These are phyloP conservation scores for Pseudonectria foliicola DNA, from an alignment of 2,329 filamentous ascomycete genomes.

Conservation along the genomic window DNA sequence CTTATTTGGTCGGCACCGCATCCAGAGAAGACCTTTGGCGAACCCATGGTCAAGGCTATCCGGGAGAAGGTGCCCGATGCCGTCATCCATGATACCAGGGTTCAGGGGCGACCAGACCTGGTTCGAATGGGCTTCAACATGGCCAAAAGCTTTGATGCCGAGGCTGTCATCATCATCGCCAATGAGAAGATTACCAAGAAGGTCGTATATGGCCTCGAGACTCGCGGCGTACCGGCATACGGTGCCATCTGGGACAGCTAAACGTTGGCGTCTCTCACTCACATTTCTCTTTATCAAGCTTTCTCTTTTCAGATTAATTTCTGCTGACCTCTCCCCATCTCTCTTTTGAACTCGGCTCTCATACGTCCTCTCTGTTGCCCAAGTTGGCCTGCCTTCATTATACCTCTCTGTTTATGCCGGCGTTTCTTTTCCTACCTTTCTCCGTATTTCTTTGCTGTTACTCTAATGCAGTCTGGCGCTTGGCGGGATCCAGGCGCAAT, in stretches of 20 bases:
- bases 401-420: too few relatives aligned
- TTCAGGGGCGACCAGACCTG: constrained; percentile 52
- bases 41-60: constrained; percentile 49
- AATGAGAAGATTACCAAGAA: constrained; percentile 61
- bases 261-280: constrained; percentile 3
- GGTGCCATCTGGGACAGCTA: constrained; percentile 65
- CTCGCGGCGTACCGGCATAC: constrained; percentile 57
- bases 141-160: constrained; percentile 47
- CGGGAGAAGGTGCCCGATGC: constrained; percentile 51
- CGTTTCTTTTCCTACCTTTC: too few relatives aligned
- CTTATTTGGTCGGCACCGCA: constrained; percentile 63
- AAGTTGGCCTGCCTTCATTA: too few relatives aligned
- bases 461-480: too few relatives aligned
- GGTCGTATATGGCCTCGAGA: constrained; percentile 63
- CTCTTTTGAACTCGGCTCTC: too few relatives aligned
- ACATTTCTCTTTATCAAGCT: too few relatives aligned
- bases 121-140: constrained; percentile 45
- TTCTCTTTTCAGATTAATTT: too few relatives aligned
- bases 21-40: constrained; percentile 57
- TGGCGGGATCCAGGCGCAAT: too few relatives aligned
- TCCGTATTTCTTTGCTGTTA: too few relatives aligned
- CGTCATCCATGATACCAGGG: constrained; percentile 59
- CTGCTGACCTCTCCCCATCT: too few relatives aligned
- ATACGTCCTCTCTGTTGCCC: too few relatives aligned
- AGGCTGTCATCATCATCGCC: constrained; percentile 68